Base-by-base conservation (phyloP, 2,329 filamentous ascomycete genomes). In the Thelonectria discophora region DNA sequence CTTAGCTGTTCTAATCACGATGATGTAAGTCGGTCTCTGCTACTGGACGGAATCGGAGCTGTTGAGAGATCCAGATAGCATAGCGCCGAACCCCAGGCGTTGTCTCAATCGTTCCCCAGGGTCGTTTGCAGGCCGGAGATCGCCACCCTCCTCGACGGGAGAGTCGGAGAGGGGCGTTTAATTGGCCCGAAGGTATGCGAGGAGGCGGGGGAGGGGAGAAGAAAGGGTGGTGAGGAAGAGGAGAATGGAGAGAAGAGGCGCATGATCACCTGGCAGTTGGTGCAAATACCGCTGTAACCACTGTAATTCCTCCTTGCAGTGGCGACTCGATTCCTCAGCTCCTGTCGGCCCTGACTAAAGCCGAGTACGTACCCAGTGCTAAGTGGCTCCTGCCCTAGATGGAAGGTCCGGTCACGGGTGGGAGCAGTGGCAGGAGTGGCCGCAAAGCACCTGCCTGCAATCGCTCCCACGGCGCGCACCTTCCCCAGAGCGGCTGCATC, bases 401-500 rank as follows among this genome's bases (percentile, higher is more conserved):
- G n/a, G n/a, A n/a, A n/a, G n/a, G n/a, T n/a, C n/a, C n/a, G n/a
- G n/a, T n/a, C n/a, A n/a, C n/a, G n/a, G n/a, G n/a, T n/a, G n/a
- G n/a, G n/a, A n/a, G n/a, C 27, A 30, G 5, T 30, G 27, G 5
- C 4, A 7, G 5, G 5, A 30, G 27, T 30, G 27, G 27, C 27
- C 6, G 27, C 5, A 30, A 8, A 5, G 27, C 27, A 30, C 27
- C 27, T 30, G 27, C 27, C 27, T 30, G 27, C 27, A 30, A 30
- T 30, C 27, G 4, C 27, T 30, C 27, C 5, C 27, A 30, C 27
- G 27, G 27, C 5, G 21, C 37, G 53, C 27, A 46, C 55, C 51
- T 60, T 58, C 56, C 63, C 63, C 63, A 65, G 60, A 65, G 49
- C 58, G 46, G 62, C 58, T 64, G 61, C 61, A 60, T 47, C 48